A percentile compares a stretch with the other conserved stretches of the same genome.
Conservation (phyloP, 2,329 filamentous ascomycete genomes). For the Fusarium mundagurra region DNA sequence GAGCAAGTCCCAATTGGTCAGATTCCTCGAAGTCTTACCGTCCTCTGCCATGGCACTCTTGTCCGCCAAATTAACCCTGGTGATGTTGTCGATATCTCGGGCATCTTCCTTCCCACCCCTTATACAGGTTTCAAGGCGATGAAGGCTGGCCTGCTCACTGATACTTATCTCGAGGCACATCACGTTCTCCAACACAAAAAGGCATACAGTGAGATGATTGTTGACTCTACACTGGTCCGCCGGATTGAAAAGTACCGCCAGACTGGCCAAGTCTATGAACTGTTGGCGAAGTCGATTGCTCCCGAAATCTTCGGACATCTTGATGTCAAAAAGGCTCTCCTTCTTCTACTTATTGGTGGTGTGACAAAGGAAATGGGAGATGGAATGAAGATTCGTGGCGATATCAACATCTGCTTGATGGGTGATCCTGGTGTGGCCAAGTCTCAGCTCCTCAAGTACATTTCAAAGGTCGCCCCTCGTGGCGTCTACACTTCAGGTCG, state of each 20-base stretch:
- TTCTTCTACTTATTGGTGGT: slow-evolving; percentile 95
- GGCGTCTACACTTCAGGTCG: slow-evolving; percentile 87
- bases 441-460: slow-evolving; percentile 97
- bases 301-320: slow-evolving; percentile 97
- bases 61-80: slow-evolving; percentile 91
- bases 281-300: slow-evolving; percentile 93
- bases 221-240: slow-evolving; percentile 81
- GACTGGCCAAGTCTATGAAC: slow-evolving; percentile 93
- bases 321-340: slow-evolving; percentile 96
- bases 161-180: slow-evolving; percentile 96
- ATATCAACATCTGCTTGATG: slow-evolving; percentile 99
- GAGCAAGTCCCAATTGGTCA: slow-evolving; percentile 98
- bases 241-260: slow-evolving; percentile 87
- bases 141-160: slow-evolving; percentile 92
- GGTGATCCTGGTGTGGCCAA: slow-evolving; percentile 99
- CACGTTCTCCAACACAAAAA: slow-evolving; percentile 97
- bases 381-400: slow-evolving; percentile 98
- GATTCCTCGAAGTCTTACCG: slow-evolving; percentile 89
- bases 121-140: slow-evolving; percentile 99
- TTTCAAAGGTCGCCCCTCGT: slow-evolving; percentile 95
- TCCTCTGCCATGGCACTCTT: slow-evolving; percentile 88
- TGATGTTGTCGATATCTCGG: slow-evolving; percentile 91
- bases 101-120: slow-evolving; percentile 95
- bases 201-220: slow-evolving; percentile 90
- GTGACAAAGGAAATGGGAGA: slow-evolving; percentile 97